A percentile compares a stretch with the other conserved stretches of the same genome.
Conservation (phyloP, 139 green algal species). For the Nannochloris sp. region DNA sequence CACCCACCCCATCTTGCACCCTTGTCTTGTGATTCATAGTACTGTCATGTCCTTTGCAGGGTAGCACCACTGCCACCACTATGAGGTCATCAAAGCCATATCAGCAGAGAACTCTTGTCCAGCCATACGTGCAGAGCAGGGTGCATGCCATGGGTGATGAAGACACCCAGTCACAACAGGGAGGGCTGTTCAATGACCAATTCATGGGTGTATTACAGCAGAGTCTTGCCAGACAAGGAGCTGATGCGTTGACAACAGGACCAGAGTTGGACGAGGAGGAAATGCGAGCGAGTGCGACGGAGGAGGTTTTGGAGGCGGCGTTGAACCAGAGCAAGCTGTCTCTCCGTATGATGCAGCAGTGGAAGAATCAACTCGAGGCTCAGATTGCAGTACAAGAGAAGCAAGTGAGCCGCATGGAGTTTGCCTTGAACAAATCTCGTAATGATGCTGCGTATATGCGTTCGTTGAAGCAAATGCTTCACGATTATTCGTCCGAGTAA, state of each 20-base stretch:
- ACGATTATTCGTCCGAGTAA: conserved; percentile 3
- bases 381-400: conserved; percentile 14
- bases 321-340: conserved; percentile 10
- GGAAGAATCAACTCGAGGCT: conserved; percentile 6
- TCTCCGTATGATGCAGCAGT: background rate
- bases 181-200: background rate
- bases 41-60: too few relatives aligned
- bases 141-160: background rate
- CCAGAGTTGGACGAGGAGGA: background rate
- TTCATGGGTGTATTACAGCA: conserved; percentile 12
- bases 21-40: too few relatives aligned
- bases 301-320: conserved; percentile 5
- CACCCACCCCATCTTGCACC: too few relatives aligned
- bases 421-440: conserved; percentile 30
- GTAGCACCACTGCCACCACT: too few relatives aligned
- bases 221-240: conserved; percentile 21
- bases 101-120: too few relatives aligned
- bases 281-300: background rate
- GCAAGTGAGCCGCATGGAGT: conserved; percentile 25
- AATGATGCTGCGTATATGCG: conserved; percentile 22
- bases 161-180: background rate
- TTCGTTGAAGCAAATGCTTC: conserved; percentile 21
- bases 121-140: too few relatives aligned
- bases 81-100: too few relatives aligned
- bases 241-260: conserved; percentile 9